Percentiles rank a stretch among this genome's conserved stretches.
These are phyloP conservation scores for Populus davidiana DNA, from an alignment of 345 rosid species.

Conservation along the genomic window DNA sequence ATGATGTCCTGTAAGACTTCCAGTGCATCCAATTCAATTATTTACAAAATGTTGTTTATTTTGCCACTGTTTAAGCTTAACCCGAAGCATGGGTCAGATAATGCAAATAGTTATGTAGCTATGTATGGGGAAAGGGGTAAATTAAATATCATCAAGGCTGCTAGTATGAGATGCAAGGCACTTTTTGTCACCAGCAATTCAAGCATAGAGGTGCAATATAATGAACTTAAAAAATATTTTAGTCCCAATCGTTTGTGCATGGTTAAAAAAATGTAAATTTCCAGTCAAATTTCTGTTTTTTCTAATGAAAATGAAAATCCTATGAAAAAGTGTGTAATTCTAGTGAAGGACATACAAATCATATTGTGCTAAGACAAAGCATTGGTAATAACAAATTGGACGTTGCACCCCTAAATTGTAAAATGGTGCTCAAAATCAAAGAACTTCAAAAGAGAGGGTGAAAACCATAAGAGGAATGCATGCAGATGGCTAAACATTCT, in stretches of 20 bases:
- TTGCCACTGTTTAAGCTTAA: neutral
- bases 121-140: neutral
- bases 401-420: neutral
- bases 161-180: neutral
- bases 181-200: neutral
- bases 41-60: neutral
- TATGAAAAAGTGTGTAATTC: neutral
- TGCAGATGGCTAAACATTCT: neutral
- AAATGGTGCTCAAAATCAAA: neutral
- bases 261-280: neutral
- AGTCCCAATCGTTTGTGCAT: neutral
- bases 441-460: neutral
- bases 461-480: neutral
- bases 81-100: neutral
- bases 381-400: neutral
- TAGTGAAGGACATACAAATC: neutral
- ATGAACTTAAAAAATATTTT: neutral
- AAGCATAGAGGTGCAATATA: neutral
- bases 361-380: neutral
- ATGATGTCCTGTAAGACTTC: neutral
- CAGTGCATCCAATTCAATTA: neutral
- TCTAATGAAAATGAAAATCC: neutral
- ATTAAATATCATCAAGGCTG: neutral
- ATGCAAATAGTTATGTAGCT: neutral
- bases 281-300: neutral